Conservation (phyloP, 257 asterid species). For the Solanum habrochaites region DNA sequence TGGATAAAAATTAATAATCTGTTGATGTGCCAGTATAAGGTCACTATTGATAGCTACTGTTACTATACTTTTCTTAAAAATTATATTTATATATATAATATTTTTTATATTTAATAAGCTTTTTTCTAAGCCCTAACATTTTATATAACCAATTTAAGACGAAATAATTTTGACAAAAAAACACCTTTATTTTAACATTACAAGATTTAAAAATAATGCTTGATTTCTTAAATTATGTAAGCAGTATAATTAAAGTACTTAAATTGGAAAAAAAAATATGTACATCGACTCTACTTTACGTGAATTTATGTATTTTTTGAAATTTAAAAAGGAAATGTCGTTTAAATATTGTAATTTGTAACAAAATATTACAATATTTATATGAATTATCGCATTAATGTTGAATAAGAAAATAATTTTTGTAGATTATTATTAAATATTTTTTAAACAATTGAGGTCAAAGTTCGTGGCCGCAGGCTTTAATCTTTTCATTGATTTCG, state of each 20-base stretch:
- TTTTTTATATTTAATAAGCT: too few species aligned
- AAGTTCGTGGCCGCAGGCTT: not conserved
- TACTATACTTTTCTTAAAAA: not conserved
- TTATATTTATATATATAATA: too few species aligned
- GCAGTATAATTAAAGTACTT: not conserved
- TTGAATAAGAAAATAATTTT: not conserved
- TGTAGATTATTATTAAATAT: too few species aligned
- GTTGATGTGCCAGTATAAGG: not conserved
- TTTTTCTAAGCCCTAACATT: not conserved
- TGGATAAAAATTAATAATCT: not conserved
- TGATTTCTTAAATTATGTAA: not conserved
- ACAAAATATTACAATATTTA: not conserved
- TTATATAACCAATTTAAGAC: not conserved
- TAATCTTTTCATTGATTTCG: not conserved
- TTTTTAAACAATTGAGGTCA: not conserved
- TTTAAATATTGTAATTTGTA: not conserved
- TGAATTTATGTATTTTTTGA: not conserved
- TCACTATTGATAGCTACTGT: not conserved
- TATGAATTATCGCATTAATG: not conserved
- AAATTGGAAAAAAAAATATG: accelerated
- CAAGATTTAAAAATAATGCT: not conserved
- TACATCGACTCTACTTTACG: not conserved
- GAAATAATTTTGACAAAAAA: not conserved
- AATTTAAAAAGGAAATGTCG: not conserved
- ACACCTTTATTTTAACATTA: not conserved